Base-by-base conservation (phyloP, 1,139 yeast species). In the Magnusiomyces starmeri region DNA sequence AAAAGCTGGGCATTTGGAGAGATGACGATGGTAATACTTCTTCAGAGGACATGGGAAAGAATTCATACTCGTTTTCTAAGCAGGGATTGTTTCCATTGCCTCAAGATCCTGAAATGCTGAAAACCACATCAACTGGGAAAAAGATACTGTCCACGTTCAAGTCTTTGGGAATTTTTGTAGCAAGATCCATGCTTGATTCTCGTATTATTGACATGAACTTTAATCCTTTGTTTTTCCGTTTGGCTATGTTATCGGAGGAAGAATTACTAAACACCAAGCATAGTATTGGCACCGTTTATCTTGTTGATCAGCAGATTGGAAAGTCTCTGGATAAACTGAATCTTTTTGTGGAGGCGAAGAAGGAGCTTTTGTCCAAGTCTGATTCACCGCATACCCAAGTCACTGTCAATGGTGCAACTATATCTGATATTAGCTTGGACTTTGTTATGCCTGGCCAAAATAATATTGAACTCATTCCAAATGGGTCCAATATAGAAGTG, bases 141-240 rank as follows among this genome's bases (percentile, higher is more conserved):
- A 76, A 75, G 54, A 69, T 75, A 0, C 55, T 84, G 20, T 74
- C 75, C 43, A 68, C 83, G 46, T 92, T 86, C 67, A 74, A 75
- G 20, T 75, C 81, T 20, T 69, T 92, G 55, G 98, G 98, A 2
- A 82, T 79, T 53, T 88, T 92, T 62, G 74, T 90, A 53, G 97
- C 96, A 0, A 75, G 97, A 55, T 85, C 97, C 0, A 71, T 90
- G 65, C 69, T 92, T 50, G 98, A 92, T 68, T 83, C 89, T 16
- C 74, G 97, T 58, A 82, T 90, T 51, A 77, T 92, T 52, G 97
- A 92, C 65, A 82, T 92, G 66, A 75, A 81, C 51, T 82, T 92
- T 68, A 88, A 82, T 63, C 77, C 82, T 0, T 67, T 81, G 3
- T 88, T 92, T 62, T 84, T 92, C 65, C 55, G 61, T 22, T 50